phyloP scores from a whole-genome alignment of 129 eudicot genomes.

The Ambrosia trifida region DNA sequence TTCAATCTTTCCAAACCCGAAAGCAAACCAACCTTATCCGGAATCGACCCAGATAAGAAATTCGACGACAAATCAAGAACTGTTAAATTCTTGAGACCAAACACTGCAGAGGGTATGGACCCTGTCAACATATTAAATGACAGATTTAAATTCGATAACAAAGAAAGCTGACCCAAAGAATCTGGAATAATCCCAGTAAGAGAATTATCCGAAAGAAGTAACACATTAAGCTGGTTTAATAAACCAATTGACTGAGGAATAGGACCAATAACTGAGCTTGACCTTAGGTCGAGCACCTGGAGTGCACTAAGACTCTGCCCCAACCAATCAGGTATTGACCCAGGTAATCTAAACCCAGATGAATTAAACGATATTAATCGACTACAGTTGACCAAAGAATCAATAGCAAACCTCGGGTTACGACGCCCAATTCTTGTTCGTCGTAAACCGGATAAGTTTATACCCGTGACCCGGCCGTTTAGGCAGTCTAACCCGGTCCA shows the following conservation, averaged over 20 bases:
- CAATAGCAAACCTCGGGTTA: slow-evolving; percentile 58
- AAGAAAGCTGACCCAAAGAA: slow-evolving; percentile 43
- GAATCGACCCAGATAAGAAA: slow-evolving; percentile 64
- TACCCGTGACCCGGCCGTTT: slow-evolving; percentile 53
- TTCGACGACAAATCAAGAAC: slow-evolving; percentile 61
- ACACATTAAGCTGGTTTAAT: slow-evolving; percentile 33
- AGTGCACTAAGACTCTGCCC: slow-evolving; percentile 54
- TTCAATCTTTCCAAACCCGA: slow-evolving; percentile 40
- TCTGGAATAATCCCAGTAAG: slow-evolving; percentile 61
- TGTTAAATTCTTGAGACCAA: slow-evolving; percentile 44
- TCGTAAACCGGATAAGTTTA: slow-evolving; percentile 47
- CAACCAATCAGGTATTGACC: slow-evolving; percentile 72
- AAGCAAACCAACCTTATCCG: slow-evolving; percentile 43
- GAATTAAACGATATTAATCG: slow-evolving; percentile 48
- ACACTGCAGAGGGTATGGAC: slow-evolving; percentile 47
- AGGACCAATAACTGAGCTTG: slow-evolving; percentile 56
- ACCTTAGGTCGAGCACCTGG: slow-evolving; percentile 74
- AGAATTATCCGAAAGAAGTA: slow-evolving; percentile 49
- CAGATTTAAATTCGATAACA: slow-evolving; percentile 49
- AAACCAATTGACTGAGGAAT: slow-evolving; percentile 64
- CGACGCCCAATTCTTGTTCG: slow-evolving; percentile 44
- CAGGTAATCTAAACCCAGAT: slow-evolving; percentile 60
- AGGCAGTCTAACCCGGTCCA: slow-evolving; percentile 70
- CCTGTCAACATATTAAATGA: slow-evolving; percentile 59
- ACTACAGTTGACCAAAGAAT: slow-evolving; percentile 51